A percentile compares a stretch with the other conserved stretches of the same genome.
phyloP scores from a whole-genome alignment of 805 yeast species.

The Candida rishiriensis region DNA sequence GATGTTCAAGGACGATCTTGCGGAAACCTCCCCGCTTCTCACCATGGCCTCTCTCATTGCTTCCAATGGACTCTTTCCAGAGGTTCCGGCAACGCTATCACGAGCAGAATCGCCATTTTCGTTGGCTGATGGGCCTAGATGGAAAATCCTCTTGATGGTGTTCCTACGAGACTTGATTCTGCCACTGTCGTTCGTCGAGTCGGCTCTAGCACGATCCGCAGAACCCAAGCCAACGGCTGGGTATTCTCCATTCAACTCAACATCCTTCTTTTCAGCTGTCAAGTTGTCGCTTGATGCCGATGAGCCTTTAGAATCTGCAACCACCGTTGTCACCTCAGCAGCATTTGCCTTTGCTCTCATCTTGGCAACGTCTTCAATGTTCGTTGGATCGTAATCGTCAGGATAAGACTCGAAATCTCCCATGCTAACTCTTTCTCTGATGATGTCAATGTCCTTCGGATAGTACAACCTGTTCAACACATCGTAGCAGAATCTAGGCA shows the following conservation, averaged over 20 bases:
- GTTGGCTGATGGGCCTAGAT: background rate
- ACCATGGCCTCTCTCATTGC: conserved; percentile 18
- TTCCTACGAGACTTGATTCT: conserved; percentile 12
- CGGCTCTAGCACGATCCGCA: background rate
- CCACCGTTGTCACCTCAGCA: background rate
- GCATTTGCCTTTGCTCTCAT: conserved; percentile 10
- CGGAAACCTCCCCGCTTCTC: conserved; percentile 19
- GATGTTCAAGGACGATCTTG: conserved; percentile 20
- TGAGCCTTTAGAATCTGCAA: conserved; percentile 2
- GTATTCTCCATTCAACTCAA: conserved; percentile 9
- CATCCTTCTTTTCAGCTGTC: conserved; percentile 13
- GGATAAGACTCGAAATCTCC: conserved; percentile 52
- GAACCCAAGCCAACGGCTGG: background rate
- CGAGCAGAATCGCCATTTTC: background rate
- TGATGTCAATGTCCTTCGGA: conserved; percentile 67
- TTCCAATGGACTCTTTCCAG: conserved; percentile 11
- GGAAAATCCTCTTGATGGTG: conserved; percentile 12
- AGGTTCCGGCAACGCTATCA: background rate
- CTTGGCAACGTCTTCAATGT: conserved; percentile 26
- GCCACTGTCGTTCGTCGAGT: background rate
- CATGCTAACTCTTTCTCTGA: conserved; percentile 53
- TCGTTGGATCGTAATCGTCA: conserved; percentile 49
- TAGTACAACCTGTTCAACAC: conserved; percentile 44
- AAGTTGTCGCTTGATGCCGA: conserved; percentile 4
- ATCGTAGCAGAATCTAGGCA: conserved; percentile 59